Conservation (phyloP, 1,284 basidiomycete species). For the Boletus mariae region DNA sequence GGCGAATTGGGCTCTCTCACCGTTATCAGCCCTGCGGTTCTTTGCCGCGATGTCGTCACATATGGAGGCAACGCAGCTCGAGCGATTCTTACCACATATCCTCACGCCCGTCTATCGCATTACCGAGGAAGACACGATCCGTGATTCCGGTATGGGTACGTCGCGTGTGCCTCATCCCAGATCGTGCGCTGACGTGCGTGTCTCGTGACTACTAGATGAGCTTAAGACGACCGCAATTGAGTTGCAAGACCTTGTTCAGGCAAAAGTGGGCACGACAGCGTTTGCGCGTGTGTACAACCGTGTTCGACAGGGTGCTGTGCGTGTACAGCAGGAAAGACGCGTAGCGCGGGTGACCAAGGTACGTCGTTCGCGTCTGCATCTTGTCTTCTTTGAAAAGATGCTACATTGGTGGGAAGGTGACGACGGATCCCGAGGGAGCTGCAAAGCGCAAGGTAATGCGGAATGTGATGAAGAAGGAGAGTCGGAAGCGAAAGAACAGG, state of each 20-base stretch:
- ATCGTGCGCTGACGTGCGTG: not conserved
- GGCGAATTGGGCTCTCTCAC: constrained; percentile 76
- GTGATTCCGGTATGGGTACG: constrained; percentile 77
- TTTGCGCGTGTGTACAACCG: constrained; percentile 80
- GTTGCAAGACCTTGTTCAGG: constrained; percentile 84
- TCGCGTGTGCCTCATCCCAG: constrained; percentile 7
- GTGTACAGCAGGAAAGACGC: constrained; percentile 72
- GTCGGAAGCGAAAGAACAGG: constrained; percentile 72
- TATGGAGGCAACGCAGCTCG: constrained; percentile 57
- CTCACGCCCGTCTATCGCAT: constrained; percentile 86
- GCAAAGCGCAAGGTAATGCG: constrained; percentile 70
- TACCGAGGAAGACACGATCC: constrained; percentile 78
- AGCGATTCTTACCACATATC: constrained; percentile 78
- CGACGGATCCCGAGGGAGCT: constrained; percentile 73
- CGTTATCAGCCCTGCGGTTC: constrained; percentile 82
- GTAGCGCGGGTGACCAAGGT: constrained; percentile 62
- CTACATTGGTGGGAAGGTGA: constrained; percentile 32
- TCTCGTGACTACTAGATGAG: constrained; percentile 53
- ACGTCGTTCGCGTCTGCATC: not conserved
- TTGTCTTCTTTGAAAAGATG: not conserved
- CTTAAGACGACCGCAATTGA: constrained; percentile 82
- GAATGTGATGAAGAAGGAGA: constrained; percentile 74
- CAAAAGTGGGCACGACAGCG: constrained; percentile 78
- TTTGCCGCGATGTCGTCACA: constrained; percentile 86
- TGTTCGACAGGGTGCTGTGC: constrained; percentile 70